These are phyloP conservation scores for Ogataea saltuana DNA, from an alignment of 805 yeast genomes.

Conservation along the genomic window DNA sequence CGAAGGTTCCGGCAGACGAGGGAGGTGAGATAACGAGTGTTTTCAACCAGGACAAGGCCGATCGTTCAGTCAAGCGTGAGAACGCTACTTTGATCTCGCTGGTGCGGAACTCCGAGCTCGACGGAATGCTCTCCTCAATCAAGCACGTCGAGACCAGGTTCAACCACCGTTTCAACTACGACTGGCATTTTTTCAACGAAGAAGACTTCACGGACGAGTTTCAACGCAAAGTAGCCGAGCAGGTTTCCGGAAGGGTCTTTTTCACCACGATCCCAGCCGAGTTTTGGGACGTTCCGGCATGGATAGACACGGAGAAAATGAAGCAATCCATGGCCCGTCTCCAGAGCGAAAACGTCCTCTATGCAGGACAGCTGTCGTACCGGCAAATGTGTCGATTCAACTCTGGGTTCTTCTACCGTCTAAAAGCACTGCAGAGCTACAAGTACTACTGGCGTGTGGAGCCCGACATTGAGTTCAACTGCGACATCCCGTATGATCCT, in stretches of 20 bases:
- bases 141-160: constrained; percentile 39
- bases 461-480: constrained; percentile 49
- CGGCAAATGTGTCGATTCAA: constrained; percentile 65
- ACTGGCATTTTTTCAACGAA: constrained; percentile 50
- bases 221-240: constrained; percentile 20
- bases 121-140: constrained; percentile 40
- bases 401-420: constrained; percentile 54
- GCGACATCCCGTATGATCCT: constrained; percentile 51
- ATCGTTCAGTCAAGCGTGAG: constrained; percentile 34
- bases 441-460: constrained; percentile 63
- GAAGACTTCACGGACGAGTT: constrained; percentile 44
- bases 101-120: constrained; percentile 42
- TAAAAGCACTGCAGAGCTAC: constrained; percentile 44
- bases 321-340: constrained; percentile 29
- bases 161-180: constrained; percentile 41
- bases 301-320: constrained; percentile 41
- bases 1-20: too few species aligned
- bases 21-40: neutral
- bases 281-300: constrained; percentile 50
- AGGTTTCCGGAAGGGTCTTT: constrained; percentile 31
- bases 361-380: constrained; percentile 62
- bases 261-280: constrained; percentile 46
- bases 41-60: neutral
- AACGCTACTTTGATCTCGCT: constrained; percentile 61
- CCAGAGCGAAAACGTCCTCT: constrained; percentile 41